Conservation (phyloP, 2,329 filamentous ascomycete genomes). For the Aspergillus fumigatus region DNA sequence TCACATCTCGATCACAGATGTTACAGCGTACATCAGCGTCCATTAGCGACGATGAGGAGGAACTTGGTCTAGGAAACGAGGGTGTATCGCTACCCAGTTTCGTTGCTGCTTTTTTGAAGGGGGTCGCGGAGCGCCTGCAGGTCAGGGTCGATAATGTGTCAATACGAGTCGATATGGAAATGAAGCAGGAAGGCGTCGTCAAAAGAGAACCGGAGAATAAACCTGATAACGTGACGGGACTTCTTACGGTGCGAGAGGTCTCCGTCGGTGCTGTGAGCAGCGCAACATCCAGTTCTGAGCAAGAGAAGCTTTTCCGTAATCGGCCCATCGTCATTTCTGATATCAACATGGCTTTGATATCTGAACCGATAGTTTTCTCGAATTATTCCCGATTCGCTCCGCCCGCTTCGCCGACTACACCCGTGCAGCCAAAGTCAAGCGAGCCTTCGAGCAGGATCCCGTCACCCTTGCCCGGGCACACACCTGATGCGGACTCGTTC, state of each 20-base stretch:
- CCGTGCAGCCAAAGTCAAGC: conserved; percentile 30
- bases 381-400: conserved; percentile 38
- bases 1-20: conserved; percentile 48
- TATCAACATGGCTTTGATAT: conserved; percentile 44
- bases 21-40: conserved; percentile 48
- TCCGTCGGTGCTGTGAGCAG: conserved; percentile 27
- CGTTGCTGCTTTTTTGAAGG: conserved; percentile 55
- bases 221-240: conserved; percentile 33
- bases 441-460: conserved; percentile 24
- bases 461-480: conserved; percentile 22
- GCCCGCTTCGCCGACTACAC: conserved; percentile 30
- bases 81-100: conserved; percentile 55
- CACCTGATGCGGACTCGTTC: conserved; percentile 20
- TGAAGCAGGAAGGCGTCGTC: conserved; percentile 35
- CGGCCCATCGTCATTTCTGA: conserved; percentile 42
- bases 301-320: conserved; percentile 24
- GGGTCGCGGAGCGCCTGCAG: conserved; percentile 54
- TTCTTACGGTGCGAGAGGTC: conserved; percentile 34
- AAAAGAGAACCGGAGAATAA: conserved; percentile 32
- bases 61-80: conserved; percentile 49
- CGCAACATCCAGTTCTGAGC: conserved; percentile 10
- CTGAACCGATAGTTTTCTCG: conserved; percentile 46
- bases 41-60: conserved; percentile 47
- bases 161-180: conserved; percentile 48
- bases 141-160: conserved; percentile 50